These are phyloP conservation scores for Rhizopus stolonifer DNA, from an alignment of 371 early-diverging fungal species.

Conservation along the genomic window DNA sequence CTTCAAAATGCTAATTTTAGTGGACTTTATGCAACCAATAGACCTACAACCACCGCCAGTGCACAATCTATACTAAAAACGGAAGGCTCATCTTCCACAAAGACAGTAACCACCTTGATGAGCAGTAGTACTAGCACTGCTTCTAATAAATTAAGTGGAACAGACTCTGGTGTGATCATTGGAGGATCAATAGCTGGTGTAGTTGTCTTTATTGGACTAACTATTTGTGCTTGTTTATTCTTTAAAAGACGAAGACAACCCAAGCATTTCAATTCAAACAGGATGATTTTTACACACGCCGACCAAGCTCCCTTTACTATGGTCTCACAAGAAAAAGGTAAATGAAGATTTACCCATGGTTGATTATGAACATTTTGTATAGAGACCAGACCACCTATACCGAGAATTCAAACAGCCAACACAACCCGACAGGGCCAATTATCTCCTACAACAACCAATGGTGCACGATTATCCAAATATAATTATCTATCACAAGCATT, in stretches of 20 bases:
- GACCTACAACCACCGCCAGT: neutral
- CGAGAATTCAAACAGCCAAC: neutral
- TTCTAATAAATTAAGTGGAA: conserved; percentile 1
- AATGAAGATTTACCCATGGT: neutral
- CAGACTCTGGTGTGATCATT: conserved; percentile 7
- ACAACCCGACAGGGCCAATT: no score
- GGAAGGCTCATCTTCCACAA: neutral
- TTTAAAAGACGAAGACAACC: conserved; percentile 1
- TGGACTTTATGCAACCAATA: neutral
- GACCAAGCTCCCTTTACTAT: neutral
- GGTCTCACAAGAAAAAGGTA: conserved; percentile 1
- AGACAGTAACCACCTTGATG: neutral
- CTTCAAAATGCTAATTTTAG: conserved; percentile 1
- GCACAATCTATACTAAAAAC: neutral
- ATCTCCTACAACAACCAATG: conserved; percentile 10
- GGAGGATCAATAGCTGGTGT: conserved; percentile 12
- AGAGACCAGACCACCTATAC: neutral
- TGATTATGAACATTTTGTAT: no score
- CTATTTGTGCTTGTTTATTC: neutral
- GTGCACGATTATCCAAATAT: conserved; percentile 44
- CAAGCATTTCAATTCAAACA: neutral
- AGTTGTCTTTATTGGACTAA: neutral
- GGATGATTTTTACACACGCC: neutral
- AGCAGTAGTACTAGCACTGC: neutral
- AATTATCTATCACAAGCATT: conserved; percentile 41